A percentile compares a stretch with the other conserved stretches of the same genome.
Conservation (phyloP, 116 monocot genomes). For the Cymodocea nodosa region DNA sequence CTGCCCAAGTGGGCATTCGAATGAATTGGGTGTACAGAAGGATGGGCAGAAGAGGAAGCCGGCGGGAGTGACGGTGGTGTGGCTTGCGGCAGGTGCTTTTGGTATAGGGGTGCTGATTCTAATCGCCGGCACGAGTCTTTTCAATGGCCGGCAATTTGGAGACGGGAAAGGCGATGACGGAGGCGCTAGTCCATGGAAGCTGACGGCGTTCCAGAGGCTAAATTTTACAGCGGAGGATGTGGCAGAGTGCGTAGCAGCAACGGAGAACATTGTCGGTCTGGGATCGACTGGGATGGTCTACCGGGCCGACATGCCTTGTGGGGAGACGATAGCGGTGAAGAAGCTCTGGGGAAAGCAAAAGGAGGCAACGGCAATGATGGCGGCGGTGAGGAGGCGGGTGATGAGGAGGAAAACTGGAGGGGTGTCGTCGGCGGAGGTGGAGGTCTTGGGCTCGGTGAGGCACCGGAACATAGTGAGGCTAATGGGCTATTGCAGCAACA, state of each 20-base stretch:
- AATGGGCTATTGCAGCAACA: slow-evolving; percentile 60
- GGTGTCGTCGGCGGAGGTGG: slow-evolving; percentile 42
- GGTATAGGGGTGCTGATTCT: slow-evolving; percentile 33
- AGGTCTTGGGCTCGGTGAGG: slow-evolving; percentile 58
- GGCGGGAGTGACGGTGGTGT: slow-evolving; percentile 30
- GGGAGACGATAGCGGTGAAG: slow-evolving; percentile 76
- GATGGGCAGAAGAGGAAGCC: slow-evolving; percentile 6
- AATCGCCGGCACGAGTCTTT: slow-evolving; percentile 29
- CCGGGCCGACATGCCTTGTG: slow-evolving; percentile 65
- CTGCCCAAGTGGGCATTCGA: slow-evolving; percentile 5
- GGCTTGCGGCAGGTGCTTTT: slow-evolving; percentile 41
- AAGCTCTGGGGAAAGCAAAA: slow-evolving; percentile 58
- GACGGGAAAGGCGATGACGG: neutral
- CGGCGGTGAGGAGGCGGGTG: neutral
- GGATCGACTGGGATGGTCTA: slow-evolving; percentile 70
- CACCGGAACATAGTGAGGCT: slow-evolving; percentile 85
- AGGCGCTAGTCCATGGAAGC: slow-evolving; percentile 38
- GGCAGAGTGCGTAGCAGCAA: slow-evolving; percentile 31
- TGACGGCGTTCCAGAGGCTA: slow-evolving; percentile 72
- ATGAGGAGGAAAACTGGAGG: slow-evolving; percentile 1
- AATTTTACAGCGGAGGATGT: slow-evolving; percentile 81
- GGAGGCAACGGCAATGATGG: neutral
- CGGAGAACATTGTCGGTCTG: slow-evolving; percentile 54
- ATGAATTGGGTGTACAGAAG: neutral
- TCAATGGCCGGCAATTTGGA: slow-evolving; percentile 6